Evolutionary conservation across 1,284 basidiomycete genomes (phyloP).

Genomic region (Ustilago lituana): DNA sequence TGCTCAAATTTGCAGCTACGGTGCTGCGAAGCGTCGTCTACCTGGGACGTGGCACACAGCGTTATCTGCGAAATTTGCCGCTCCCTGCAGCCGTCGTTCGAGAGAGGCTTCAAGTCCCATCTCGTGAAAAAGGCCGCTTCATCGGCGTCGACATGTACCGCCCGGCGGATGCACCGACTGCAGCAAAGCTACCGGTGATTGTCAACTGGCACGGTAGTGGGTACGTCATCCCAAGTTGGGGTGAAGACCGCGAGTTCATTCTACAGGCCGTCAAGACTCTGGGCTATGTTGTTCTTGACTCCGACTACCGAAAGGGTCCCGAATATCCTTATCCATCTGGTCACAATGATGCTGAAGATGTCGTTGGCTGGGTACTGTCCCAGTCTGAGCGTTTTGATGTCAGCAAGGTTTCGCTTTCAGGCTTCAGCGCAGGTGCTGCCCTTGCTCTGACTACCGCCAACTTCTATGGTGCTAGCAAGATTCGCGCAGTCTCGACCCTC

Average conservation of each 20-base stretch:
- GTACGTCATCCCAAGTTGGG: constrained; percentile 39
- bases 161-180: constrained; percentile 13
- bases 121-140: constrained; percentile 31
- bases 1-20: constrained; percentile 29
- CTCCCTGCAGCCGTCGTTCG: constrained; percentile 9
- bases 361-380: constrained; percentile 40
- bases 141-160: constrained; percentile 41
- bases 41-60: constrained; percentile 23
- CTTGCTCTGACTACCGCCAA: constrained; percentile 46
- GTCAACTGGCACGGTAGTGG: constrained; percentile 49
- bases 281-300: constrained; percentile 29
- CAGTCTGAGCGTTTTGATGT: constrained; percentile 42
- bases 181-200: constrained; percentile 20
- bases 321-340: constrained; percentile 53
- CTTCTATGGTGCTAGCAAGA: constrained; percentile 29
- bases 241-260: constrained; percentile 35
- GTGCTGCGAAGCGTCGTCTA: constrained; percentile 12
- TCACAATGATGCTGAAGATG: constrained; percentile 51
- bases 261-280: constrained; percentile 28
- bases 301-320: constrained; percentile 62
- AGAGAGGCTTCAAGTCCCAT: constrained; percentile 31
- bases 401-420: constrained; percentile 40
- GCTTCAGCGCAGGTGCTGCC: constrained; percentile 59
- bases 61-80: constrained; percentile 23
- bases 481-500: constrained; percentile 42